These are phyloP conservation scores for Pseudocercospora pini-densiflorae DNA, from an alignment of 2,329 filamentous ascomycete species.

Conservation along the genomic window DNA sequence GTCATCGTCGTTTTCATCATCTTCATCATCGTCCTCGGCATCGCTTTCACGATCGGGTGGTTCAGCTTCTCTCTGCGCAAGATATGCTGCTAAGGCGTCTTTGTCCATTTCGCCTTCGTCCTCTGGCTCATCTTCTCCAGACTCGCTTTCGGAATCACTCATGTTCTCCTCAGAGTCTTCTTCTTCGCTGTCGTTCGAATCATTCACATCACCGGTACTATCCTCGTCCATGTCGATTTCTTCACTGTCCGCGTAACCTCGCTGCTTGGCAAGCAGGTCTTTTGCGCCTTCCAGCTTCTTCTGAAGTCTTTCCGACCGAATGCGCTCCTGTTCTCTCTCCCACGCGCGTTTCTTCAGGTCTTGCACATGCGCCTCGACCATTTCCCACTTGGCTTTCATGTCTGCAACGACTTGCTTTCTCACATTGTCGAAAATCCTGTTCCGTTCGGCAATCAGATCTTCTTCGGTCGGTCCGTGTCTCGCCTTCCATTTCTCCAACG, in stretches of 20 bases:
- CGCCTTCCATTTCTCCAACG: slow-evolving; percentile 73
- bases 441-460: slow-evolving; percentile 79
- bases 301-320: slow-evolving; percentile 74
- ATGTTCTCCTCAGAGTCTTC: slow-evolving; percentile 37
- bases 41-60: slow-evolving; percentile 37
- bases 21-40: slow-evolving; percentile 20
- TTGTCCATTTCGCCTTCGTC: slow-evolving; percentile 63
- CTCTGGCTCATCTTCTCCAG: slow-evolving; percentile 51
- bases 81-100: slow-evolving; percentile 37
- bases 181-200: slow-evolving; percentile 39
- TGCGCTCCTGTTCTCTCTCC: slow-evolving; percentile 68
- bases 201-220: slow-evolving; percentile 29
- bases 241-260: slow-evolving; percentile 35
- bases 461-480: slow-evolving; percentile 77
- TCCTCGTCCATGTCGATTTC: slow-evolving; percentile 36
- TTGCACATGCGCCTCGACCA: slow-evolving; percentile 63
- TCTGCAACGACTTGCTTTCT: slow-evolving; percentile 75
- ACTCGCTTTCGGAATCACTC: slow-evolving; percentile 41
- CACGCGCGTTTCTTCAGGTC: slow-evolving; percentile 60
- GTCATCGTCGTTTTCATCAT: slow-evolving; percentile 11
- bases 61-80: slow-evolving; percentile 35
- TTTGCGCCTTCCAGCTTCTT: slow-evolving; percentile 46
- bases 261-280: slow-evolving; percentile 38
- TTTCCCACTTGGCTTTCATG: slow-evolving; percentile 64
- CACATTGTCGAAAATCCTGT: slow-evolving; percentile 64